phyloP scores from a whole-genome alignment of 2,329 filamentous ascomycete species.

The Botrytis aclada region DNA sequence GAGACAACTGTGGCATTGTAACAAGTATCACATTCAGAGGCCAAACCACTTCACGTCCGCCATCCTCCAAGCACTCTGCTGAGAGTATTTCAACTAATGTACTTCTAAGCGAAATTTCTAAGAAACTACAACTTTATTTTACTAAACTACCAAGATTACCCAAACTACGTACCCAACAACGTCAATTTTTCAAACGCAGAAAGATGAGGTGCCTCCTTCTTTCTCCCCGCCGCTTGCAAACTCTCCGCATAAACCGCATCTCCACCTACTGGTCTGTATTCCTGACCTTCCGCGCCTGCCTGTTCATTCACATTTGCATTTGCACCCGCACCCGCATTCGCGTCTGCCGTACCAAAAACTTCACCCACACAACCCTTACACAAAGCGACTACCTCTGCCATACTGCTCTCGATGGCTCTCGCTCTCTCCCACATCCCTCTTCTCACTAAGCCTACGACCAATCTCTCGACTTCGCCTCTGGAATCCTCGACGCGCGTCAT shows the following conservation, averaged over 20 bases:
- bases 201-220: slow-evolving; percentile 36
- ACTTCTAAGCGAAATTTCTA: background rate
- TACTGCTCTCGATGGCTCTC: slow-evolving; percentile 68
- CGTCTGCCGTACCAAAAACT: slow-evolving; percentile 54
- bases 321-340: background rate
- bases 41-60: background rate
- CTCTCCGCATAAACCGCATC: slow-evolving; percentile 39
- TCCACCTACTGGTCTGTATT: slow-evolving; percentile 34
- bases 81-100: background rate
- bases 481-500: slow-evolving; percentile 75
- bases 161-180: slow-evolving; percentile 37
- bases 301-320: background rate
- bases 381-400: slow-evolving; percentile 69
- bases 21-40: no score
- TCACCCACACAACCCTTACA: slow-evolving; percentile 66
- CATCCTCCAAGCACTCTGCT: background rate
- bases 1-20: no score
- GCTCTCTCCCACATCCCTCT: slow-evolving; percentile 87
- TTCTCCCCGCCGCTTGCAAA: slow-evolving; percentile 32
- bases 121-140: background rate
- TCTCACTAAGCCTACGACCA: slow-evolving; percentile 75
- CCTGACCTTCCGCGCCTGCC: slow-evolving; percentile 20
- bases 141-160: background rate
- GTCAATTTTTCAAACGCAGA: slow-evolving; percentile 45
- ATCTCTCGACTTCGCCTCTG: slow-evolving; percentile 66